Evolutionary conservation across 2,329 filamentous ascomycete genomes (phyloP).

Genomic region (Hawksworthiomyces lignivorus): DNA sequence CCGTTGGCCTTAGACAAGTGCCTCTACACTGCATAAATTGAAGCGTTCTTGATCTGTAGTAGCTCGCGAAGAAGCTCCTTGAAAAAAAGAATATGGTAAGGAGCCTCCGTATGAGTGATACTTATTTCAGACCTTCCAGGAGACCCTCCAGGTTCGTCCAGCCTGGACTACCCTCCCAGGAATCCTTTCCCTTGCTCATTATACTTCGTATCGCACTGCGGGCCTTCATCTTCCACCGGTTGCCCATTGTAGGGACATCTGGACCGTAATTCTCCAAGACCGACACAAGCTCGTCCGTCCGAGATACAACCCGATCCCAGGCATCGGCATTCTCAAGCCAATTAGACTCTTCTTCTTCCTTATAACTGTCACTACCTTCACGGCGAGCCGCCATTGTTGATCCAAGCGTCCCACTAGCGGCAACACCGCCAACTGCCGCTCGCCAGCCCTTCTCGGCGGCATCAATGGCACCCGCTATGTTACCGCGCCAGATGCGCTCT

Average conservation of each 20-base stretch:
- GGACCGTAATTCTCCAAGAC: slow-evolving; percentile 73
- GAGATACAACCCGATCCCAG: slow-evolving; percentile 66
- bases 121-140: slow-evolving; percentile 42
- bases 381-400: slow-evolving; percentile 30
- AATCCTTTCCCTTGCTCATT: slow-evolving; percentile 70
- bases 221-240: slow-evolving; percentile 83
- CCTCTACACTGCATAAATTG: no score
- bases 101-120: no score
- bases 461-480: slow-evolving; percentile 65
- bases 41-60: no score
- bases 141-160: slow-evolving; percentile 55
- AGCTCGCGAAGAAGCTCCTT: no score
- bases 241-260: slow-evolving; percentile 59
- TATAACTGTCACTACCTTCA: slow-evolving; percentile 12
- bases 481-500: slow-evolving; percentile 64
- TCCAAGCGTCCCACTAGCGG: slow-evolving; percentile 25
- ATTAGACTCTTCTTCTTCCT: slow-evolving; percentile 31
- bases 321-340: slow-evolving; percentile 53
- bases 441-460: slow-evolving; percentile 89
- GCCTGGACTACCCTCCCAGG: slow-evolving; percentile 69
- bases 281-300: slow-evolving; percentile 75
- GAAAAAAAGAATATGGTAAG: no score
- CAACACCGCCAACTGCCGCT: slow-evolving; percentile 44
- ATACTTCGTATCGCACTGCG: slow-evolving; percentile 77
- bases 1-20: no score